Conservation (phyloP, 2,329 filamentous ascomycete species). For the Penicillium sp. region DNA sequence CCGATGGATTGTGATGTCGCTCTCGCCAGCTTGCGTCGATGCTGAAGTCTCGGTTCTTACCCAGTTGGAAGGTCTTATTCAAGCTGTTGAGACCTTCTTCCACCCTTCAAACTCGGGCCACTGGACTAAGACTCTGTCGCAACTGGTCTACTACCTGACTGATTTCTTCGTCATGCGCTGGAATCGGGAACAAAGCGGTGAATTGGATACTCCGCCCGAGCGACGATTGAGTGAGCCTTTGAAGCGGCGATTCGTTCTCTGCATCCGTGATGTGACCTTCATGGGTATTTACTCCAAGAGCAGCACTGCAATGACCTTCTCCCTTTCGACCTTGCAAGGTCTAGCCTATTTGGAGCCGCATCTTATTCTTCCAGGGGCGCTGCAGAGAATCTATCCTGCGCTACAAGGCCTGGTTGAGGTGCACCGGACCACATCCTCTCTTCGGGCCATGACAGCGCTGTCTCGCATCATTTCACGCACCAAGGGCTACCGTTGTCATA, state of each 20-base stretch:
- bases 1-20: slow-evolving; percentile 84
- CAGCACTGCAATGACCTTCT: slow-evolving; percentile 84
- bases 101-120: slow-evolving; percentile 91
- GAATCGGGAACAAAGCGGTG: slow-evolving; percentile 91
- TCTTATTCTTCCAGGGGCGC: slow-evolving; percentile 83
- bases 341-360: slow-evolving; percentile 87
- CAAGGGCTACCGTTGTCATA: slow-evolving; percentile 94
- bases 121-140: slow-evolving; percentile 87
- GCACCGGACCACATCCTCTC: slow-evolving; percentile 88
- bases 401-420: slow-evolving; percentile 96
- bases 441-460: slow-evolving; percentile 87
- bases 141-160: slow-evolving; percentile 85
- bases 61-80: slow-evolving; percentile 83
- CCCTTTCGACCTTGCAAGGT: slow-evolving; percentile 82
- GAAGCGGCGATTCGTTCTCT: slow-evolving; percentile 83
- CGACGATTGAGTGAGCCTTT: slow-evolving; percentile 75
- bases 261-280: slow-evolving; percentile 87
- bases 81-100: slow-evolving; percentile 97
- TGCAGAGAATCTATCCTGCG: slow-evolving; percentile 95
- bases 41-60: slow-evolving; percentile 75
- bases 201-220: slow-evolving; percentile 79
- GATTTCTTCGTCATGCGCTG: slow-evolving; percentile 97
- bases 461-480: slow-evolving; percentile 86
- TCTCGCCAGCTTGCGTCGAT: slow-evolving; percentile 78
- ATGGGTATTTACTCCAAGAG: slow-evolving; percentile 99